Percentiles rank a stretch among this genome's conserved stretches.
These are phyloP conservation scores for Irpex lacteus DNA, from an alignment of 1,284 basidiomycete species.

Conservation along the genomic window DNA sequence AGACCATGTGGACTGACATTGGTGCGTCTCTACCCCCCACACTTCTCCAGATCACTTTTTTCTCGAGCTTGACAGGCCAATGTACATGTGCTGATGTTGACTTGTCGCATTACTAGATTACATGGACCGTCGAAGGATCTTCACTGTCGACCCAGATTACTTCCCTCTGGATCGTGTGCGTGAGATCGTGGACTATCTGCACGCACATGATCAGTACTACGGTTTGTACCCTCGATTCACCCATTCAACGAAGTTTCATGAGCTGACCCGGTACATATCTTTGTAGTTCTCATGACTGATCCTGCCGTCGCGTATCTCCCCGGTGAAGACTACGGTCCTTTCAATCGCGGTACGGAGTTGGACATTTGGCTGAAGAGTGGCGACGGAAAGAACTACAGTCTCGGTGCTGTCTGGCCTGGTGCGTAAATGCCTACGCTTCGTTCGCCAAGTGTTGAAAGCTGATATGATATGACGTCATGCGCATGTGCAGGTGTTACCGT, in stretches of 20 bases:
- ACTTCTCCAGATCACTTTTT: background rate
- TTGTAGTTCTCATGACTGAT: conserved; percentile 68
- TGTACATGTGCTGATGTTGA: background rate
- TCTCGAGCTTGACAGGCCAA: background rate
- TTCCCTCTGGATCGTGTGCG: conserved; percentile 63
- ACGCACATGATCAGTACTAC: conserved; percentile 56
- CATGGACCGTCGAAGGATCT: conserved; percentile 66
- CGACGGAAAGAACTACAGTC: conserved; percentile 51
- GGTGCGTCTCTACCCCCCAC: conserved; percentile 31
- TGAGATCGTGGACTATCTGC: conserved; percentile 62
- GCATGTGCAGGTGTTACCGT: conserved; percentile 49
- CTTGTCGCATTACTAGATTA: conserved; percentile 46
- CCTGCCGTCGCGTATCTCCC: conserved; percentile 62
- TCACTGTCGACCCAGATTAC: conserved; percentile 67
- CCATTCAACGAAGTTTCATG: background rate
- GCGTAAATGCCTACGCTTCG: conserved; percentile 1
- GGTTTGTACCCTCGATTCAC: conserved; percentile 33
- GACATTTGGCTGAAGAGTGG: conserved; percentile 64
- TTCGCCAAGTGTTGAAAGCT: background rate
- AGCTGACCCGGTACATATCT: background rate
- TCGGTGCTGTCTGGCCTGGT: conserved; percentile 74
- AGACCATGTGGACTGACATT: conserved; percentile 79
- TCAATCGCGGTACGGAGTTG: conserved; percentile 49
- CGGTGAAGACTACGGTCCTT: conserved; percentile 49
- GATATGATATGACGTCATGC: background rate